These are phyloP conservation scores for Calonectria hawksworthii DNA, from an alignment of 2,329 filamentous ascomycete genomes.

Conservation along the genomic window DNA sequence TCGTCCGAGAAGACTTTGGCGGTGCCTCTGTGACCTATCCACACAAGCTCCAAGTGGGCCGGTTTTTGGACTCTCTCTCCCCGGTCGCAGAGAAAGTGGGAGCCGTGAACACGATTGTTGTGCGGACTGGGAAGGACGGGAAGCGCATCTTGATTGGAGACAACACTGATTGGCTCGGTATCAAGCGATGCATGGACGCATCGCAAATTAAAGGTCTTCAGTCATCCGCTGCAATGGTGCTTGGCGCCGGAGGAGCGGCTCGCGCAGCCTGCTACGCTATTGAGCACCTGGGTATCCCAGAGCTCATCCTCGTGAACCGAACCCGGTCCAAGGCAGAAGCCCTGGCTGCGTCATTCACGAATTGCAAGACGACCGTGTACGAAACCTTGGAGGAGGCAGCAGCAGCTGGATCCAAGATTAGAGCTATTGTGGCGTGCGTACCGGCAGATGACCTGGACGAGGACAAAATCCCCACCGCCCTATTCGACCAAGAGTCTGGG, in stretches of 20 bases:
- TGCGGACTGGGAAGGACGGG: not conserved
- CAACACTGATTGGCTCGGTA: constrained; percentile 29
- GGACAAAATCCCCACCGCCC: constrained; percentile 6
- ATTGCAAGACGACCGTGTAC: not conserved
- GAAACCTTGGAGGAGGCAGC: constrained; percentile 3
- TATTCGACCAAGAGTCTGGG: constrained; percentile 10
- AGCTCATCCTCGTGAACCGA: constrained; percentile 27
- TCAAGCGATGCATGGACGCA: constrained; percentile 24
- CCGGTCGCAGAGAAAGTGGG: constrained; percentile 13
- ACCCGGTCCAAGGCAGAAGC: constrained; percentile 19
- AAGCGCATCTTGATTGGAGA: constrained; percentile 20
- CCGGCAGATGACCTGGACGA: constrained; percentile 25
- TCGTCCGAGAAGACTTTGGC: constrained; percentile 23
- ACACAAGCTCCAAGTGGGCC: constrained; percentile 23
- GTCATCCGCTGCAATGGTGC: constrained; percentile 21
- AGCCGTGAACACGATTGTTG: constrained; percentile 26
- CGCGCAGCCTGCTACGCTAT: constrained; percentile 28
- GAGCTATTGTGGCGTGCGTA: constrained; percentile 21
- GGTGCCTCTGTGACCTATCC: constrained; percentile 24
- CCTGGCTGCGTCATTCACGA: not conserved
- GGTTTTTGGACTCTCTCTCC: constrained; percentile 16
- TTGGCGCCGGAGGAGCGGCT: constrained; percentile 27
- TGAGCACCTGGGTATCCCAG: constrained; percentile 12
- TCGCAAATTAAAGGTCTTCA: not conserved
- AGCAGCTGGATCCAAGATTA: not conserved